A percentile compares a stretch with the other conserved stretches of the same genome.
phyloP scores from a whole-genome alignment of 805 yeast species.

The Nakazawaea sp. region DNA sequence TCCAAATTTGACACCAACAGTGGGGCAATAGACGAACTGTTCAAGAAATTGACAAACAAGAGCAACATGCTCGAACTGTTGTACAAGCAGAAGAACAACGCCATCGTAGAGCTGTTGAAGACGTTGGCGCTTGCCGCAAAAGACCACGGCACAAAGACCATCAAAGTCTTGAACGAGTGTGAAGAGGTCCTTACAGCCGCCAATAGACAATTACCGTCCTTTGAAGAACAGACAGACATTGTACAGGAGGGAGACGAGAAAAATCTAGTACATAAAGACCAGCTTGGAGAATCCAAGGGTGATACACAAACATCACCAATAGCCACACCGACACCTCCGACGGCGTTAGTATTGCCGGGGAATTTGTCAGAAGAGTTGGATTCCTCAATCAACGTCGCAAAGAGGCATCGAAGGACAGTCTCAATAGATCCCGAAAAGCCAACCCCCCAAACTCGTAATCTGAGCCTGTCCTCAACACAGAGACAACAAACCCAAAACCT shows the following conservation, averaged over 20 bases:
- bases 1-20: conserved; percentile 35
- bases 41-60: conserved; percentile 40
- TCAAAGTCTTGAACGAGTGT: conserved; percentile 36
- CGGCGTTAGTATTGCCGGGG: conserved; percentile 2
- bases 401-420: neutral
- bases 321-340: conserved; percentile 8
- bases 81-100: conserved; percentile 39
- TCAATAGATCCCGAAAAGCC: too few species aligned
- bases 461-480: too few species aligned
- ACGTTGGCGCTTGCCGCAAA: conserved; percentile 37
- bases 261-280: too few species aligned
- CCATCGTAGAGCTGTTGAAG: conserved; percentile 34
- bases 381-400: neutral
- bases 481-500: too few species aligned
- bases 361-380: neutral
- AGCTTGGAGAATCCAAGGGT: too few species aligned
- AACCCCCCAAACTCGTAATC: too few species aligned
- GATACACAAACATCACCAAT: too few species aligned
- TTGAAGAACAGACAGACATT: neutral
- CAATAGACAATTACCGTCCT: conserved; percentile 12
- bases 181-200: conserved; percentile 32
- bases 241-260: too few species aligned
- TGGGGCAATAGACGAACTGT: conserved; percentile 39
- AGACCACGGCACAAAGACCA: conserved; percentile 42
- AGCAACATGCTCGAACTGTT: conserved; percentile 42